These are phyloP conservation scores for Trichoderma parareesei DNA, from an alignment of 495 filamentous ascomycete species.

Conservation along the genomic window DNA sequence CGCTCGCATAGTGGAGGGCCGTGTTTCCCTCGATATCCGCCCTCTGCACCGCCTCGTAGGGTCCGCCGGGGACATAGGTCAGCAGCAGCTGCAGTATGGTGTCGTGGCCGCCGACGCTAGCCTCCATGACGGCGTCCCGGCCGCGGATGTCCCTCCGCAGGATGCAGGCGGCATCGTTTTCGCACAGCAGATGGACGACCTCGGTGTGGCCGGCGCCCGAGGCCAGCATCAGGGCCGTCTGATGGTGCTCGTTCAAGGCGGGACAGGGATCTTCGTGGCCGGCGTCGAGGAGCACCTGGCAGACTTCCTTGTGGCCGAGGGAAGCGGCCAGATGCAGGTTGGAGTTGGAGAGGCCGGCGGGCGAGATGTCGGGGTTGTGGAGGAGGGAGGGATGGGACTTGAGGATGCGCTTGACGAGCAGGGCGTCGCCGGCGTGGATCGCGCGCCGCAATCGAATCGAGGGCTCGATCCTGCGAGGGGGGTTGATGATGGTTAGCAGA, in stretches of 20 bases:
- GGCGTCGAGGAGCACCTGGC: slow-evolving; percentile 42
- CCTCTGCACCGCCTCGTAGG: slow-evolving; percentile 36
- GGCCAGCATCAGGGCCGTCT: slow-evolving; percentile 64
- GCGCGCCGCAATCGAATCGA: slow-evolving; percentile 61
- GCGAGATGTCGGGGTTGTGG: slow-evolving; percentile 60
- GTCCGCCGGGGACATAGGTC: slow-evolving; percentile 41
- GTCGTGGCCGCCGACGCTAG: slow-evolving; percentile 47
- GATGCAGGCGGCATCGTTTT: slow-evolving; percentile 34
- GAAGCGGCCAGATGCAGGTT: slow-evolving; percentile 67
- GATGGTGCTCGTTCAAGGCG: slow-evolving; percentile 59
- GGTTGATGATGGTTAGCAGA: not conserved
- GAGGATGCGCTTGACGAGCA: slow-evolving; percentile 65
- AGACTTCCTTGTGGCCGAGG: slow-evolving; percentile 57
- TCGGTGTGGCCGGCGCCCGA: slow-evolving; percentile 48
- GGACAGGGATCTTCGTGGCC: slow-evolving; percentile 52
- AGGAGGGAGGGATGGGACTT: slow-evolving; percentile 56
- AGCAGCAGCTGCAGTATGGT: slow-evolving; percentile 53
- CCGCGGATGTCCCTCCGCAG: slow-evolving; percentile 48
- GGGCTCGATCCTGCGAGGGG: slow-evolving; percentile 49
- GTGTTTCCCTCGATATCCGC: slow-evolving; percentile 65
- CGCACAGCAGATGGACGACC: slow-evolving; percentile 50
- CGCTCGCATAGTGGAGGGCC: slow-evolving; percentile 61
- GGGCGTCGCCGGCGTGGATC: slow-evolving; percentile 61
- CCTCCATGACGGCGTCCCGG: slow-evolving; percentile 49
- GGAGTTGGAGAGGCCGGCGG: slow-evolving; percentile 53